Conservation (phyloP, 495 filamentous ascomycete genomes). For the Acidomyces sp. region DNA sequence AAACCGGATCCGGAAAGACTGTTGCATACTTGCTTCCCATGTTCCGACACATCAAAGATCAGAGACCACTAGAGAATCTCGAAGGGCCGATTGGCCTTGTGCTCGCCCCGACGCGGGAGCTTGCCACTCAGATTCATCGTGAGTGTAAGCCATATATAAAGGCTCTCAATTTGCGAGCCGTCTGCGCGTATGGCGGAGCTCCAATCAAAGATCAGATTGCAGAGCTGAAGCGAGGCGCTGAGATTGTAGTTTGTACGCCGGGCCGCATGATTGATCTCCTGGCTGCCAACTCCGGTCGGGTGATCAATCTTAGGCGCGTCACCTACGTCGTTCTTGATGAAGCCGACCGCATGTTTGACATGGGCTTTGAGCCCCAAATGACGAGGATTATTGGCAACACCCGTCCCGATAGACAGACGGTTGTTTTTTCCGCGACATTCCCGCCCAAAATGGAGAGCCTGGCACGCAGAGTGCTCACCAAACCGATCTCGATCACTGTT, state of each 20-base stretch:
- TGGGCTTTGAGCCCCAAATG: slow-evolving; percentile 97
- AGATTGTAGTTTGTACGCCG: slow-evolving; percentile 89
- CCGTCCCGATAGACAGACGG: slow-evolving; percentile 81
- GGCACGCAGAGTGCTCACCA: slow-evolving; percentile 73
- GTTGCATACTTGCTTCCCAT: slow-evolving; percentile 89
- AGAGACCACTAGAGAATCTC: slow-evolving; percentile 62
- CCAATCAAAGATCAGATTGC: slow-evolving; percentile 98
- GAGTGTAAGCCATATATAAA: slow-evolving; percentile 92
- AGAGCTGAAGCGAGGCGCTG: slow-evolving; percentile 84
- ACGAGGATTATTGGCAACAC: slow-evolving; percentile 91
- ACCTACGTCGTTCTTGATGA: slow-evolving; percentile 94
- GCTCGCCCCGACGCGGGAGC: slow-evolving; percentile 88
- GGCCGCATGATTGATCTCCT: slow-evolving; percentile 96
- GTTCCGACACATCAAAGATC: slow-evolving; percentile 96
- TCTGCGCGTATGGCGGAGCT: slow-evolving; percentile 91
- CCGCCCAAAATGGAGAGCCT: slow-evolving; percentile 86
- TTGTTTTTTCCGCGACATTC: slow-evolving; percentile 94
- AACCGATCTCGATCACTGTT: slow-evolving; percentile 81
- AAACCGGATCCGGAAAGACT: slow-evolving; percentile 98
- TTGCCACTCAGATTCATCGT: slow-evolving; percentile 86
- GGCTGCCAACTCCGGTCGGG: slow-evolving; percentile 79
- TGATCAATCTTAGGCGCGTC: slow-evolving; percentile 77
- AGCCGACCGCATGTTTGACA: slow-evolving; percentile 98
- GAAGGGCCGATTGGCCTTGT: slow-evolving; percentile 83
- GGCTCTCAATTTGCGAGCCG: slow-evolving; percentile 70